A percentile compares a stretch with the other conserved stretches of the same genome.
phyloP scores from a whole-genome alignment of 2,329 filamentous ascomycete genomes.

The Magnaporthiopsis rhizophila region DNA sequence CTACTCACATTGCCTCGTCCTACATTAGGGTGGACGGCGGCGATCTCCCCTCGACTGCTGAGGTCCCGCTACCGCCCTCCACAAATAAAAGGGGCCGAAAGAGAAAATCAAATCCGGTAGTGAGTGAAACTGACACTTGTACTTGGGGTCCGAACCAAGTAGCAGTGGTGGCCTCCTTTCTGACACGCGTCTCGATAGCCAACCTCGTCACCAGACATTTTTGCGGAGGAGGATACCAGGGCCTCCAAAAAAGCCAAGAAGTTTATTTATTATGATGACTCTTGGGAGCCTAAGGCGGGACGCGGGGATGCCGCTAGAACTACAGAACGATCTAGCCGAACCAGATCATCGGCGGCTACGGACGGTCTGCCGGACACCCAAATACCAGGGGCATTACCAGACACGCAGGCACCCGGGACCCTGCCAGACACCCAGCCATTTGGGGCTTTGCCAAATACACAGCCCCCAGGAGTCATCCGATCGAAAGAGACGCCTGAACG shows the following conservation, averaged over 20 bases:
- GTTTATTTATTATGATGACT: slow-evolving; percentile 5
- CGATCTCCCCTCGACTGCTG: slow-evolving; percentile 5
- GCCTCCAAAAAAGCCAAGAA: slow-evolving; percentile 10
- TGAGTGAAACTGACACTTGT: background rate
- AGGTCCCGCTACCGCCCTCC: background rate
- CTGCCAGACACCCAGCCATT: background rate
- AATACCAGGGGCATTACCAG: no score
- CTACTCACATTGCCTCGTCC: slow-evolving; percentile 21
- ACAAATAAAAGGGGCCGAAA: background rate
- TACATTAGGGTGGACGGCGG: background rate
- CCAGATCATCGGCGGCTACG: slow-evolving; percentile 9
- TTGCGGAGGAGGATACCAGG: slow-evolving; percentile 12
- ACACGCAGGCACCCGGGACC: no score
- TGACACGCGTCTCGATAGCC: background rate
- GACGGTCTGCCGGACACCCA: slow-evolving; percentile 4
- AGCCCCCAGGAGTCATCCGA: background rate
- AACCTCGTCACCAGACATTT: slow-evolving; percentile 21
- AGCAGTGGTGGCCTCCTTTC: no score
- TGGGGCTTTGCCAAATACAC: background rate
- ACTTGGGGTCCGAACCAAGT: no score
- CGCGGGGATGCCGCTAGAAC: slow-evolving; percentile 7
- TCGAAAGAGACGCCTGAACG: no score
- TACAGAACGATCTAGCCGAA: slow-evolving; percentile 13
- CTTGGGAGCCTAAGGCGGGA: slow-evolving; percentile 13
- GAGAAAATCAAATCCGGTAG: slow-evolving; percentile 5